Conservation (phyloP, 2,329 filamentous ascomycete genomes). For the Fragosphaeria purpurea region DNA sequence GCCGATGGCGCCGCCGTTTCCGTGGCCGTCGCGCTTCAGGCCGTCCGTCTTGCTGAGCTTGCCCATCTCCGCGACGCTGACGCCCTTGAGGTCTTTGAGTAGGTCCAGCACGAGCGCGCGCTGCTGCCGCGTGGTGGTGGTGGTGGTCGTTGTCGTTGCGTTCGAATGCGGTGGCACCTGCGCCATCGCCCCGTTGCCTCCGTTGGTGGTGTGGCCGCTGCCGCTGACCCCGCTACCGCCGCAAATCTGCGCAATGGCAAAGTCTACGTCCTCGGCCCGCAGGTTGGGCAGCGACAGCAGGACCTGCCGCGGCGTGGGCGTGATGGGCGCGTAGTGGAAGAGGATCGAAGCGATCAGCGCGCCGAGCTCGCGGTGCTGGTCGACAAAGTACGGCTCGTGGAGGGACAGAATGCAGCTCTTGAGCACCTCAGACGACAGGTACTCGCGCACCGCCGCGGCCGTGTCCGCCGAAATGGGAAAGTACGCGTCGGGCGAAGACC, state of each 20-base stretch:
- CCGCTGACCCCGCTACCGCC: too few species aligned
- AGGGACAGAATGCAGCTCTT: conserved; percentile 84
- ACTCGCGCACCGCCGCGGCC: conserved; percentile 67
- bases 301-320: conserved; percentile 60
- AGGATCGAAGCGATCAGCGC: conserved; percentile 79
- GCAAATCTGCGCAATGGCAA: conserved; percentile 50
- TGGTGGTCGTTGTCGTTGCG: conserved; percentile 24
- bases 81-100: conserved; percentile 74
- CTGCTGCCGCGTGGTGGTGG: conserved; percentile 61
- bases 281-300: conserved; percentile 76
- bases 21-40: conserved; percentile 18
- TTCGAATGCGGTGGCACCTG: too few species aligned
- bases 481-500: conserved; percentile 13
- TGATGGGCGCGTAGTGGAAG: conserved; percentile 60
- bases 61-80: conserved; percentile 88
- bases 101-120: conserved; percentile 74
- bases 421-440: conserved; percentile 79
- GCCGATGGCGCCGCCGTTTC: background rate
- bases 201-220: too few species aligned
- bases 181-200: too few species aligned
- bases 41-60: conserved; percentile 55
- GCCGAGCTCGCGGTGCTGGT: conserved; percentile 86
- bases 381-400: conserved; percentile 93
- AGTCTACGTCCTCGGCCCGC: conserved; percentile 54
- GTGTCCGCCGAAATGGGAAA: conserved; percentile 43